Evolutionary conservation across 371 early-diverging fungal genomes (phyloP).

Genomic region (Circinella umbellata): DNA sequence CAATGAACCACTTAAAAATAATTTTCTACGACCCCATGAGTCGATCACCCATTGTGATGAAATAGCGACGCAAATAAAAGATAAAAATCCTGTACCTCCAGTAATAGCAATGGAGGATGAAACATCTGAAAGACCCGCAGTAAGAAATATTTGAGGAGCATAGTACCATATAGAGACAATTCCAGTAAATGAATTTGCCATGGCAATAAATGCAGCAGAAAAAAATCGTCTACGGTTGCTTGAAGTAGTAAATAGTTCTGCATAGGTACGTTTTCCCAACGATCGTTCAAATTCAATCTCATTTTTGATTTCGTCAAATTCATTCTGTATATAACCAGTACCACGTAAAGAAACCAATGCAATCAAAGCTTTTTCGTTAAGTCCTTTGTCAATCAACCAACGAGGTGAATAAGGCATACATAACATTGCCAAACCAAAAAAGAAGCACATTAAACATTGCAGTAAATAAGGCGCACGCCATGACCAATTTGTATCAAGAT

Average conservation of each 20-base stretch:
- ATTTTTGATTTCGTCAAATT: constrained; percentile 37
- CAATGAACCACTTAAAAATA: constrained; percentile 44
- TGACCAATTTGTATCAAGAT: constrained; percentile 39
- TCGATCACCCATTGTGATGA: constrained; percentile 64
- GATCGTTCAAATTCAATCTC: constrained; percentile 49
- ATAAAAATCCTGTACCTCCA: constrained; percentile 44
- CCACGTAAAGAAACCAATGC: constrained; percentile 51
- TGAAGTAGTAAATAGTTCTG: constrained; percentile 42
- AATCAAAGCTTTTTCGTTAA: constrained; percentile 50
- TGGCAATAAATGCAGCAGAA: constrained; percentile 52
- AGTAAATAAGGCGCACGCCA: constrained; percentile 50
- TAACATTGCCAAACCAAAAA: constrained; percentile 18
- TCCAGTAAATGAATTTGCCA: constrained; percentile 69
- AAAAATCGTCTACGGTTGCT: constrained; percentile 41
- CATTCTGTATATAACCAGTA: constrained; percentile 23
- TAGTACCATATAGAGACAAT: constrained; percentile 63
- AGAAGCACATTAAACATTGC: constrained; percentile 31
- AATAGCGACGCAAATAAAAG: constrained; percentile 48
- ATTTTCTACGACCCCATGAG: constrained; percentile 47
- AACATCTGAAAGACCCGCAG: constrained; percentile 39
- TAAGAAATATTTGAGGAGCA: constrained; percentile 44
- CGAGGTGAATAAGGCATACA: constrained; percentile 60
- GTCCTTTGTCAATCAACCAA: constrained; percentile 58
- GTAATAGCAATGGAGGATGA: constrained; percentile 42
- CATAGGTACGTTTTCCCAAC: constrained; percentile 42